Evolutionary conservation across 768 basidiomycete genomes (phyloP), one percentile per base, ranked within the genome.

Genomic region (Kwoniella botswanensis): DNA sequence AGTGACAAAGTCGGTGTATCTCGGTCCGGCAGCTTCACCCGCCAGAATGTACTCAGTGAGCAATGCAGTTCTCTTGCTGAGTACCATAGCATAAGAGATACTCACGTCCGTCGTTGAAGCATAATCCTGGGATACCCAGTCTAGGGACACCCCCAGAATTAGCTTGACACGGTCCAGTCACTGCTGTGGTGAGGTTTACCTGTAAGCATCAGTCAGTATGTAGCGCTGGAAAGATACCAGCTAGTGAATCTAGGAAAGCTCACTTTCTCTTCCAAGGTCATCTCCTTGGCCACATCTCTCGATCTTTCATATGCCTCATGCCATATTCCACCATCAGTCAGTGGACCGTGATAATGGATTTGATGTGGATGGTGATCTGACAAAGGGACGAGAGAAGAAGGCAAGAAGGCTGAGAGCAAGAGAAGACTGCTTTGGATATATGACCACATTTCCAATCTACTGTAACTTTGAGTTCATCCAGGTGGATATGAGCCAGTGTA

Each of bases 201-300:
- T 76, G 66, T 44, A 15, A 46, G 24, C 22, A 44, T 4, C 26
- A 42, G 9, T 41, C 1, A 21, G 26, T 11, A 57, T 44, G n/a
- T 44, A 13, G 43, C 26, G 22, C 3, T n/a, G 21, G 13, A 46
- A 42, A 42, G n/a, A 58, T 42, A 21, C 17, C 3, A 42, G 24
- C 22, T 57, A 54, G 7, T 50, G 22, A 46, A 21, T 56, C 53
- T 6, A 43, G 41, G 42, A 46, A 22, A 21, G 35, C 41, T 44
- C 44, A 80, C 82, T 78, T 82, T 82, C 67, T 82, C 82, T 24
- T 74, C 76, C n/a, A 81, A 6, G 0, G 80, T 76, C 80, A 82
- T 77, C 17, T 79, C 64, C 21, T 24, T 42, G n/a, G 77, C 77
- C 9, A 72, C 67, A 18, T 29, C 63, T 18, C 24, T 50, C 15